These are phyloP conservation scores for Melaleuca quinquenervia DNA, from an alignment of 345 rosid species.

Conservation along the genomic window DNA sequence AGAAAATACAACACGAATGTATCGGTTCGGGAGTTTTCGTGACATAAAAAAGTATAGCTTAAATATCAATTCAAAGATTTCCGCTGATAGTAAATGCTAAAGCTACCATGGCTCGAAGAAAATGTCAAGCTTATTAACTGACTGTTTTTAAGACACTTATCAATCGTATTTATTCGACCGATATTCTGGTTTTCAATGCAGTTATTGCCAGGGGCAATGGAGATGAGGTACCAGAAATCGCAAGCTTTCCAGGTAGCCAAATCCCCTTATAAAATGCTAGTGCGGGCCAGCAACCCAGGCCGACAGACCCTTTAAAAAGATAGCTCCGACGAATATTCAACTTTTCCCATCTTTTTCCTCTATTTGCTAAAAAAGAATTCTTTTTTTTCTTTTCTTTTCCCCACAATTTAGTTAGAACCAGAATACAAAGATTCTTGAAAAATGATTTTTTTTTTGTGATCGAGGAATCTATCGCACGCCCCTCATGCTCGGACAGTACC, in stretches of 20 bases:
- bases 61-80: too few relatives aligned
- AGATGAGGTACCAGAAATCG: accelerated
- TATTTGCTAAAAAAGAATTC: too few relatives aligned
- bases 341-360: not conserved
- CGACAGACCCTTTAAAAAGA: not conserved
- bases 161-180: not conserved
- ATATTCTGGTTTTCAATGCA: not conserved
- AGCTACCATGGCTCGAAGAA: not conserved
- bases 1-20: too few relatives aligned
- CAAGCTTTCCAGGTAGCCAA: not conserved
- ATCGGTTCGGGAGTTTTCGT: too few relatives aligned
- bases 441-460: too few relatives aligned
- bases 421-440: too few relatives aligned
- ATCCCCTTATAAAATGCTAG: too few relatives aligned
- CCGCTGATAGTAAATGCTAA: too few relatives aligned
- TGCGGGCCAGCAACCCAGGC: not conserved
- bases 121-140: not conserved
- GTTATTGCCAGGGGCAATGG: accelerated
- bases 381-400: not conserved
- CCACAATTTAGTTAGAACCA: too few relatives aligned
- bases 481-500: too few relatives aligned
- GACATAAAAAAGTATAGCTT: too few relatives aligned
- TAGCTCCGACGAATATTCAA: not conserved
- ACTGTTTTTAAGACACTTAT: not conserved
- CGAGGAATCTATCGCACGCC: too few relatives aligned